phyloP scores from a whole-genome alignment of 202 grass and related monocot genomes.

The Carex sylvatica region DNA sequence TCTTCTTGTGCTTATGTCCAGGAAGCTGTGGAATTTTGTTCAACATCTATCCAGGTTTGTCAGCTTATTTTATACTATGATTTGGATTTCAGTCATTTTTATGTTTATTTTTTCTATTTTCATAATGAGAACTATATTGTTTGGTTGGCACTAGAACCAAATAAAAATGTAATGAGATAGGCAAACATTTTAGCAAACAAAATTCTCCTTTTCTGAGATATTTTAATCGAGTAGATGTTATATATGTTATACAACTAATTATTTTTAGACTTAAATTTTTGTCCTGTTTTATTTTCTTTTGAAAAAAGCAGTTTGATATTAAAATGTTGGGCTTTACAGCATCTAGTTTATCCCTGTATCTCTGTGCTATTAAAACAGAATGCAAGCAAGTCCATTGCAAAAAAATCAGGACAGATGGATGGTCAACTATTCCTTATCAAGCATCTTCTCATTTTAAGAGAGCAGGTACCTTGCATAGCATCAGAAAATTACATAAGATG shows the following conservation, averaged over 20 bases:
- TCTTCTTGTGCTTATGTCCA: constrained; percentile 41
- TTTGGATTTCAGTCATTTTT: background rate
- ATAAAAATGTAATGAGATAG: background rate
- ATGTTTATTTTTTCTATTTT: background rate
- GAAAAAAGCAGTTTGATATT: no score
- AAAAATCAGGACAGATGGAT: constrained; percentile 82
- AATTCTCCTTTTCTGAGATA: constrained; percentile 7
- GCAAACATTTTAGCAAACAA: background rate
- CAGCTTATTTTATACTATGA: background rate
- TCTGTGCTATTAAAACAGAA: constrained; percentile 45
- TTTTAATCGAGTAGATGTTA: background rate
- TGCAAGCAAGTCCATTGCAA: constrained; percentile 78
- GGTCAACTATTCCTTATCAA: constrained; percentile 97
- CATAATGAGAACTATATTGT: background rate
- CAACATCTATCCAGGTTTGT: constrained; percentile 86
- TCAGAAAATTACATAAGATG: background rate
- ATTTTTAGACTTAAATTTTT: background rate
- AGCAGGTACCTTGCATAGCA: constrained; percentile 49
- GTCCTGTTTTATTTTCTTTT: no score
- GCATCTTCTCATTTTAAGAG: constrained; percentile 93
- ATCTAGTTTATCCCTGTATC: background rate
- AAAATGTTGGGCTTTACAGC: background rate
- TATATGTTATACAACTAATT: background rate
- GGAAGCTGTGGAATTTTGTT: constrained; percentile 97
- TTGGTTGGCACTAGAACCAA: background rate